Evolutionary conservation across 2,329 filamentous ascomycete species (phyloP), one percentile per base, ranked within the genome.

Genomic region (Colletotrichum incanum): DNA sequence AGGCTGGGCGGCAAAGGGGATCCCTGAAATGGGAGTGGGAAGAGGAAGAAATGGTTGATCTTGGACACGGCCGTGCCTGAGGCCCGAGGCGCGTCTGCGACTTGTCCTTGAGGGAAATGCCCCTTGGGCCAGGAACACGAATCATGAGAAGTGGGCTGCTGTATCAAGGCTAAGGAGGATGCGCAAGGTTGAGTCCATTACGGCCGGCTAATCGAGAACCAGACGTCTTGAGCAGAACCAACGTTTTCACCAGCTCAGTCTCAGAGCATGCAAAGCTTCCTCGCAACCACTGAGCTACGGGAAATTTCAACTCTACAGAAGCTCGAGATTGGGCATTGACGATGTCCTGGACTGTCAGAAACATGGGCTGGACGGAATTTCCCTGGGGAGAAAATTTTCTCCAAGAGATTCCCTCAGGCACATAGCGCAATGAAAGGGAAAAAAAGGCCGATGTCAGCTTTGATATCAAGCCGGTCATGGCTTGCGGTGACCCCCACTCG

Each of bases 401-500:
- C 54, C 39, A 47, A 65, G 47, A 49, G 16, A 26, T 52, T 71
- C 49, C 67, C 71, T 72, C 61, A 73, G 71, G 71, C 71, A 71
- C 59, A 56, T 12, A 37, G 58, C 56, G 45, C 60, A 50, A 50
- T 65, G 14, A 26, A 28, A 11, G 18, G 47, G 34, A 45, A 18
- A 20, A 31, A 37, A 39, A 47, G 47, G 56, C 39, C 18, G 11
- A 50, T 39, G 65, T 66, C 54, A 66, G 70, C 71, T 73, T 73
- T 68, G 72, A 74, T 73, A 74, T 74, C 71, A 66, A 72, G 34
- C 67, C 55, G 65, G 65, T 31, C 65, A 67, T 71, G 71, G 67
- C 71, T 71, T 58, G 71, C n/a, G 49, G 67, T 74, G 73, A 75
- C 73, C 73, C 72, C 73, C 73, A 75, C 73, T 50, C 49, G 50